A percentile compares a stretch with the other conserved stretches of the same genome.
Conservation (phyloP, 2,329 filamentous ascomycete genomes). For the Arachnomyces sp. region DNA sequence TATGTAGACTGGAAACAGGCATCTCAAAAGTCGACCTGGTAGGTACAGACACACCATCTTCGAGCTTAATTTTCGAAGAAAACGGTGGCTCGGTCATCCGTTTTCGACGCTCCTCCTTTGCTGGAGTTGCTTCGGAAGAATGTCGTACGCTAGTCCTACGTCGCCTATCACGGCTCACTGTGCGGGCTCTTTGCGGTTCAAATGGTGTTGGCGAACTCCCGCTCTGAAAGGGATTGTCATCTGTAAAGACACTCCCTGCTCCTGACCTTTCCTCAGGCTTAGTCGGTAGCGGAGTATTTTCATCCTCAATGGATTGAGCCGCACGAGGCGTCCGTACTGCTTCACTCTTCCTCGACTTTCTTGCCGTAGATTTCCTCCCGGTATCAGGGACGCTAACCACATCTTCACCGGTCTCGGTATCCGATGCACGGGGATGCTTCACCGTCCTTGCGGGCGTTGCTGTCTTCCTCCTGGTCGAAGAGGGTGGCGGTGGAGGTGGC, state of each 20-base stretch:
- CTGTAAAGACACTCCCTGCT: slow-evolving; percentile 65
- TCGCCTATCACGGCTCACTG: slow-evolving; percentile 33
- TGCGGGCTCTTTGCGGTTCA: slow-evolving; percentile 37
- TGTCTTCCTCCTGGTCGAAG: slow-evolving; percentile 24
- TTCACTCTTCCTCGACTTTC: slow-evolving; percentile 46
- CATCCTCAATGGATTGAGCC: slow-evolving; percentile 24
- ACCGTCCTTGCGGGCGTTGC: slow-evolving; percentile 31
- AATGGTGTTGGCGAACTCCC: slow-evolving; percentile 61
- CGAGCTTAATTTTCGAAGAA: slow-evolving; percentile 37
- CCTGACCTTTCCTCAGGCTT: slow-evolving; percentile 34
- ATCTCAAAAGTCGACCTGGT: slow-evolving; percentile 54
- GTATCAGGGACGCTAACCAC: slow-evolving; percentile 27
- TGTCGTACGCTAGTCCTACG: slow-evolving; percentile 45
- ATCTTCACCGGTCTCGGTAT: slow-evolving; percentile 45
- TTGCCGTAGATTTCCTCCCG: slow-evolving; percentile 38
- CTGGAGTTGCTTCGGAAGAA: slow-evolving; percentile 23
- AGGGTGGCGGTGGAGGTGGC: slow-evolving; percentile 21
- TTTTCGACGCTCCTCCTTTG: slow-evolving; percentile 20
- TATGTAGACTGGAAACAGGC: slow-evolving; percentile 38
- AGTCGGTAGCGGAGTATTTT: slow-evolving; percentile 30
- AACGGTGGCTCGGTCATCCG: slow-evolving; percentile 26
- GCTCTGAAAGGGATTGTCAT: slow-evolving; percentile 90
- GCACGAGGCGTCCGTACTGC: slow-evolving; percentile 24
- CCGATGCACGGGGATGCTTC: slow-evolving; percentile 47
- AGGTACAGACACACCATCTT: slow-evolving; percentile 47